Conservation (phyloP, 164 flowering plant genomes). For the Piper longum region DNA sequence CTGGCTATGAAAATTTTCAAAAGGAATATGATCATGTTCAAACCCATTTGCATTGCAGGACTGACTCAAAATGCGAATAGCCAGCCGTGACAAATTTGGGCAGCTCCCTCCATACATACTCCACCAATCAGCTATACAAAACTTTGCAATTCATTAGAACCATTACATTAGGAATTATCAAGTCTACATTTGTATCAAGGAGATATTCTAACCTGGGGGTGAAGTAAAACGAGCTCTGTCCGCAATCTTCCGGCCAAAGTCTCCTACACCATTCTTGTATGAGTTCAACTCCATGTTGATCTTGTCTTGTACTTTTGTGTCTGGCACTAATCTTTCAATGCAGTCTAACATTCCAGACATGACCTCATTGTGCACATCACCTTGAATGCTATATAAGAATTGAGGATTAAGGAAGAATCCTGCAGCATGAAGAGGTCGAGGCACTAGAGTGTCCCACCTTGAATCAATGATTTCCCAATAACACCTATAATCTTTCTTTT, state of each 20-base stretch:
- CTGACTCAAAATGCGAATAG: conserved; percentile 64
- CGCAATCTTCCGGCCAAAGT: conserved; percentile 84
- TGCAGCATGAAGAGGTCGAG: not conserved
- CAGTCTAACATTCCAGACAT: too few species aligned
- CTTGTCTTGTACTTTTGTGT: conserved; percentile 53
- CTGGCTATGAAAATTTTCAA: conserved; percentile 28
- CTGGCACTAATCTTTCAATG: conserved; percentile 20
- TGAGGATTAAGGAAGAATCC: too few species aligned
- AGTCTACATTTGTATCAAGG: too few species aligned
- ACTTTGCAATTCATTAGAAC: conserved; percentile 7
- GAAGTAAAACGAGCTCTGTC: conserved; percentile 55
- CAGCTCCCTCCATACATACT: conserved; percentile 75
- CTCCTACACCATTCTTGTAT: conserved; percentile 65
- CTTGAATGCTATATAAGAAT: too few species aligned
- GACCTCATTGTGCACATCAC: too few species aligned
- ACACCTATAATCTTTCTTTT: conserved; percentile 38
- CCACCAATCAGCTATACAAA: conserved; percentile 79
- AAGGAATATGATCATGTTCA: conserved; percentile 21
- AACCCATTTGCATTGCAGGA: conserved; percentile 42
- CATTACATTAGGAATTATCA: too few species aligned
- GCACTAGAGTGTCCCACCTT: conserved; percentile 50
- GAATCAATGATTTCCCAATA: conserved; percentile 76
- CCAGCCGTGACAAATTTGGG: conserved; percentile 18
- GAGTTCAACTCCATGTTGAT: conserved; percentile 58
- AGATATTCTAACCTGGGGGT: conserved; percentile 49